Base-by-base conservation (phyloP, 2,329 filamentous ascomycete species). In the Cercospora beticola region DNA sequence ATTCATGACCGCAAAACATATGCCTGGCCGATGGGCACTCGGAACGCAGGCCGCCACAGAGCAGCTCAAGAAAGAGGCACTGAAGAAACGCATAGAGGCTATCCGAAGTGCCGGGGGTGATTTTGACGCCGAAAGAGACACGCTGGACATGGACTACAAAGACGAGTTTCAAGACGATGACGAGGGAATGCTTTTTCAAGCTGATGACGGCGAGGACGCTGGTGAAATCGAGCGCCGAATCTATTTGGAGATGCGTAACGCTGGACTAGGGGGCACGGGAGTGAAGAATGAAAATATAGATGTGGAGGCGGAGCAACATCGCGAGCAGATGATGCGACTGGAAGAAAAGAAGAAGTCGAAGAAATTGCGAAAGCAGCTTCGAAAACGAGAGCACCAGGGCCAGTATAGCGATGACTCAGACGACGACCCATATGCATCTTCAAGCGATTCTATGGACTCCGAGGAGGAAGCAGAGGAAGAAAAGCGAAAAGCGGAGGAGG, bases 81-180 rank as follows among this genome's bases (percentile, higher is more conserved):
- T 30, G 65, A 71, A 36, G 70, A 67, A 18, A 72, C 89, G 75
- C 82, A 83, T 88, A 73, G 84, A 75, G 74, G 67, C 74, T 76
- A 54, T 64, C 67, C 23, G 68, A 73, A 64, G 58, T 70, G 64
- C 46, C 65, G 73, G 60, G 70, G 70, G 78, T 66, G 84, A 82
- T 64, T 81, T 75, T 65, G 84, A 86, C 60, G 82, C 86, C 36
- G 88, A 90, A 76, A 86, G 83, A 3, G 87, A 89, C 68, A 88
- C 89, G 73, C 86, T 91, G 74, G 89, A 91, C 75, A 90, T 89
- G 73, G 87, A 90, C 64, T 75, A 80, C 71, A 87, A 90, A 72
- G 89, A 90, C 74, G 84, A 88, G 74, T 97, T 97, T 76, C 92
- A 94, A 73, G 92, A 97, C 75, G 93, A 96, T 75, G 93, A 97